Conservation (phyloP, 2,329 filamentous ascomycete genomes). For the Botrytis fabae region DNA sequence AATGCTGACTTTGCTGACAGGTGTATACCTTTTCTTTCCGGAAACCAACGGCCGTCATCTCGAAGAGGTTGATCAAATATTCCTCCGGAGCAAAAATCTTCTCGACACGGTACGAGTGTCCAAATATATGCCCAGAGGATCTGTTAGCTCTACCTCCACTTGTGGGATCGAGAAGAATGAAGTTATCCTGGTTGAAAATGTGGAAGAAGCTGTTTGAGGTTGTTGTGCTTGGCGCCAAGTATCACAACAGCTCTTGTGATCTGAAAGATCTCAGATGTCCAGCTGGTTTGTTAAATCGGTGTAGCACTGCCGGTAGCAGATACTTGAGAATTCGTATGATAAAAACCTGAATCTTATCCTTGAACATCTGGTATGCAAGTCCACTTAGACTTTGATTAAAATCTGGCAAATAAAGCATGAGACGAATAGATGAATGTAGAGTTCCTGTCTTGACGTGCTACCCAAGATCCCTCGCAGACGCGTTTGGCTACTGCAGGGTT, state of each 20-base stretch:
- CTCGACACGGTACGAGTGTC: constrained; percentile 15
- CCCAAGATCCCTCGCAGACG: background rate
- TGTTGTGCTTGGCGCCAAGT: constrained; percentile 9
- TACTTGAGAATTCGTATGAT: background rate
- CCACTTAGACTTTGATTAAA: background rate
- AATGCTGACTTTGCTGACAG: constrained; percentile 27
- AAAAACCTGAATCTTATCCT: background rate
- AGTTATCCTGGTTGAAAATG: background rate
- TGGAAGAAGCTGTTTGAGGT: background rate
- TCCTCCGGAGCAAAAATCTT: constrained; percentile 17
- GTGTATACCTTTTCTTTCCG: constrained; percentile 56
- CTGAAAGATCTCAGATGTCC: background rate
- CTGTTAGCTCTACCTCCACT: background rate
- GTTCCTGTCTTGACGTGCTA: background rate
- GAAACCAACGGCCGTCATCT: constrained; percentile 53
- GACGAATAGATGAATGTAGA: background rate
- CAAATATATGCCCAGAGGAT: background rate
- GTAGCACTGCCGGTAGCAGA: background rate
- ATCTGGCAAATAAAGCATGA: background rate
- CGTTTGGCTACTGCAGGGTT: background rate
- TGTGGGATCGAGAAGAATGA: background rate
- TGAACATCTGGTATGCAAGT: background rate
- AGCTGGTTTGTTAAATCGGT: background rate
- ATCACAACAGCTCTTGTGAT: constrained; percentile 4
- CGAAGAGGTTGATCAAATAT: constrained; percentile 39